Base-by-base conservation (phyloP, 2,329 filamentous ascomycete species). In the Aspergillus sp. region DNA sequence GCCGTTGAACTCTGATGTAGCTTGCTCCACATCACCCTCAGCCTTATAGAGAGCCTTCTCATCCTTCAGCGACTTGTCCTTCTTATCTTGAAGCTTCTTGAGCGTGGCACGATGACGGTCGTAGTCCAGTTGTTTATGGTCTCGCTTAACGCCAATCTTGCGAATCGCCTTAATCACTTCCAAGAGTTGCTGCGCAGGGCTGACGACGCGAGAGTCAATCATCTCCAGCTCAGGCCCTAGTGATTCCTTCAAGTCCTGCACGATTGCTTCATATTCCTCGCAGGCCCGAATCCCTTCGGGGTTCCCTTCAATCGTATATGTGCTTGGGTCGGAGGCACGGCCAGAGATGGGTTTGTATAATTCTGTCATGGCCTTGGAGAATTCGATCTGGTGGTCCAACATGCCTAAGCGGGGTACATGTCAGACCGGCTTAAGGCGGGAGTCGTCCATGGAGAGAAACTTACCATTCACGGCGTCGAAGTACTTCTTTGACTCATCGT, bases 281-380 rank as follows among this genome's bases (percentile, higher is more conserved):
- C 95, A 99, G 27, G 95, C 95, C 62, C 86, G 84, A 70, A 99
- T 98, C 56, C 95, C 95, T 72, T 96, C 95, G 1, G 89, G 87
- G 71, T 97, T 98, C 56, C 92, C 92, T 76, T 96, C 89, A 45
- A 88, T 81, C 55, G 89, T 84, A 64, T 91, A 84, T 8, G 90
- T 90, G 68, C 93, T 89, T 9, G 95, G 95, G 76, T 99, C 95
- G 46, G 93, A 98, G 76, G 96, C 85, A 71, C 95, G 90, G 55
- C 95, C 95, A 55, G 93, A 97, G 68, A 99, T 99, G 66, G 95
- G 95, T 75, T 96, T 96, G 83, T 99, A 99, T 69, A 99, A 89
- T 76, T 99, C 95, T 63, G 90, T 89, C 81, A 96, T 93, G 65
- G 93, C 91, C 78, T 96, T 87, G 68, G 93, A 96, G 80, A 99